A percentile compares a stretch with the other conserved stretches of the same genome.
phyloP scores from a whole-genome alignment of 2,329 filamentous ascomycete species.

The Colletotrichum phormii region DNA sequence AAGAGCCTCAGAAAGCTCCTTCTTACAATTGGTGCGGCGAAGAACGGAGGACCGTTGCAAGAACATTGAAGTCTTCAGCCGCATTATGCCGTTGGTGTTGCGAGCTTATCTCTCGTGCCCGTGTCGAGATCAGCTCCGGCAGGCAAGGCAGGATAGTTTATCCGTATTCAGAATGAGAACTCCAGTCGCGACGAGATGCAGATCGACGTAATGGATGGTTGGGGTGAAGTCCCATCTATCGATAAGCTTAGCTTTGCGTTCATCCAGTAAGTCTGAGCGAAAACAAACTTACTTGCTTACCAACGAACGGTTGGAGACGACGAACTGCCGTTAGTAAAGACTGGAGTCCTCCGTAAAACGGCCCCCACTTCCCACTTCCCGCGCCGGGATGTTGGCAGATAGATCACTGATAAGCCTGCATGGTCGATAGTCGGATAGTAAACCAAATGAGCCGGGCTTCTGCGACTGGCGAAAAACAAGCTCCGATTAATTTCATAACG shows the following conservation, averaged over 20 bases:
- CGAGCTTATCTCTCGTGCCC: not conserved
- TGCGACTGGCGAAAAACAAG: not conserved
- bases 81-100: not conserved
- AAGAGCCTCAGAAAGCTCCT: not conserved
- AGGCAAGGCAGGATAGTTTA: not conserved
- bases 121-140: not conserved
- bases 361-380: constrained; percentile 15
- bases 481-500: not conserved
- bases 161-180: not conserved
- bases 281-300: not conserved
- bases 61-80: not conserved
- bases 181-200: not conserved
- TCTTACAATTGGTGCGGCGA: not conserved
- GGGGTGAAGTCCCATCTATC: not conserved
- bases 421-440: constrained; percentile 5
- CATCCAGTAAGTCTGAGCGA: no score
- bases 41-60: not conserved
- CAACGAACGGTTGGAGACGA: not conserved
- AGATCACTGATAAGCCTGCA: constrained; percentile 25
- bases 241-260: not conserved
- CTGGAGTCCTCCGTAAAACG: not conserved
- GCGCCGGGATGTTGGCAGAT: not conserved
- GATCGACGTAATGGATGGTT: not conserved
- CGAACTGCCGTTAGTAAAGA: not conserved
- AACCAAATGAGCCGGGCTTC: not conserved